Base-by-base conservation (phyloP, 805 yeast species). In the Candida fluviatilis region DNA sequence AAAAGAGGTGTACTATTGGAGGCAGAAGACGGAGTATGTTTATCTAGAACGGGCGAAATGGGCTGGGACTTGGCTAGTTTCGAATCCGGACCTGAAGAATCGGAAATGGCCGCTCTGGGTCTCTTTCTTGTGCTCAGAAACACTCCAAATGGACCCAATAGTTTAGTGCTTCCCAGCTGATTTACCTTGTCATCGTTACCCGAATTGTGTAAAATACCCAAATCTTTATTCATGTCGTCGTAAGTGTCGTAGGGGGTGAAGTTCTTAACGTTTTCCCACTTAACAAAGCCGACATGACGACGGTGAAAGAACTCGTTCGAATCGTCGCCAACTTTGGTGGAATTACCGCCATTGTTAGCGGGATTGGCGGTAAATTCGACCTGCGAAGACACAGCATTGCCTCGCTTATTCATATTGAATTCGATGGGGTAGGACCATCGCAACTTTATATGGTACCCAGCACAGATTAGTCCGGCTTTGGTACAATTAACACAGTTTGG, bases 131-230 rank as follows among this genome's bases (percentile, higher is more conserved):
- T n/a, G 10, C 46, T 38, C 32, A 30, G 72, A 50, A 88, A 86
- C 1, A 86, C 93, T 1, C 95, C 95, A 65, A 87, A 89, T 11
- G 93, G 95, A 1, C 95, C 95, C 31, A 73, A 59, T 4, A 73
- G 51, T 60, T 74, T 69, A 0, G 87, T 81, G 29, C 68, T 66
- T 2, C 64, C 66, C 18, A 64, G 54, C 1, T 54, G 56, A 7
- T 73, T 63, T 16, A 64, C 63, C 35, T 53, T 45, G 18, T 43
- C 42, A 31, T 58, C 62, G 21, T 60, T 51, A 3, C 67, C 36
- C 14, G 67, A 57, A 24, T 73, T 71, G 23, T 83, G 82, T 16
- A 87, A 59, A 3, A 66, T 53, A 1, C 75, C 71, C 35, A 85
- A 62, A 48, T 84, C 87, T 31, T 67, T 66, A 56, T 89, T 95